Base-by-base conservation (phyloP, 768 basidiomycete genomes). In the Fomitopsis pulvina region DNA sequence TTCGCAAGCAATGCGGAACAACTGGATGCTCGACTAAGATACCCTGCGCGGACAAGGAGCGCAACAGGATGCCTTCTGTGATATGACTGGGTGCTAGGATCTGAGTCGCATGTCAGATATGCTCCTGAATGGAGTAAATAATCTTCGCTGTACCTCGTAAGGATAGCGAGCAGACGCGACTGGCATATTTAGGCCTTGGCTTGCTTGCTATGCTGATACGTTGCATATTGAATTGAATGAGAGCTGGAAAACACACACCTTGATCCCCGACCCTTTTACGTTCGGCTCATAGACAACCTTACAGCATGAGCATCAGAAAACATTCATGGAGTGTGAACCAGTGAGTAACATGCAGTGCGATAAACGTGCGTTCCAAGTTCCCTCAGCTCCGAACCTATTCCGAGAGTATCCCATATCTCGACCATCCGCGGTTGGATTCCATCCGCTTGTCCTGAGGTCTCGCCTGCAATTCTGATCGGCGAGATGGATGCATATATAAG, bases 41-140 rank as follows among this genome's bases (percentile, higher is more conserved):
- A 0, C 68, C 68, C 11, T 82, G 54, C 29, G 73, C 64, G 4
- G 82, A 66, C 2, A 72, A 72, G 0, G 64, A 62, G 0, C 81
- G 81, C 12, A 50, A 30, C 11, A 49, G 49, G 14, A 49, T 29
- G 3, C 48, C 48, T 24, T 54, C 48, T 14, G n/a, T 2, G 11
- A 16, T 11, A 4, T 8, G n/a, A 28, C 20, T 5, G 10, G 10
- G 3, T 7, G 30, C 30, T 37, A 37, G 14, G 6, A 12, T 37
- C 14, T 37, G 34, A 14, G 14, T 7, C 34, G 14, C 4, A 7
- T 16, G 18, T 18, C 14, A 16, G 34, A 37, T 12, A 5, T 4
- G 14, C 34, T 37, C 14, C 18, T 32, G 8, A 32, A 32, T 32
- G 30, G 16, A 32, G n/a, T 32, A 16, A 37, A 14, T 37, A 16